phyloP scores from a whole-genome alignment of 345 rosid species.

The Psidium guajava region DNA sequence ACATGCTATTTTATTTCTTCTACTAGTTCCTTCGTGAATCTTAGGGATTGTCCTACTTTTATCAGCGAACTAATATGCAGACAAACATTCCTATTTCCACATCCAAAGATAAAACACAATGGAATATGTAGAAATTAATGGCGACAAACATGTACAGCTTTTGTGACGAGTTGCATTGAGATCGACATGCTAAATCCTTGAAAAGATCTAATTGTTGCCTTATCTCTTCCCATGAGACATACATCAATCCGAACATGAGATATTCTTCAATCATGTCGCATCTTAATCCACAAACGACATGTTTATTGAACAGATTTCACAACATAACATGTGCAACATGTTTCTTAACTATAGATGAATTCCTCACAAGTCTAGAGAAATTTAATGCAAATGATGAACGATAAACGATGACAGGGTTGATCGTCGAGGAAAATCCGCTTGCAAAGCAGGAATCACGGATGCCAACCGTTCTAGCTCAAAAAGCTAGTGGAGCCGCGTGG shows the following conservation, averaged over 20 bases:
- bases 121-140: background rate
- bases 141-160: background rate
- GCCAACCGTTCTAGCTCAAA: no score
- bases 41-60: background rate
- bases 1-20: no score
- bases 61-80: background rate
- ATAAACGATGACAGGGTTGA: background rate
- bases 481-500: no score
- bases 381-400: background rate
- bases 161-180: background rate
- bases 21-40: background rate
- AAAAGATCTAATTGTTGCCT: no score
- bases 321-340: background rate
- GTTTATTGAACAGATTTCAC: no score
- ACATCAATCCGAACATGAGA: background rate
- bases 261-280: fast-evolving
- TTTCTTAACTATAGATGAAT: background rate
- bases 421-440: background rate
- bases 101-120: background rate
- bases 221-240: background rate
- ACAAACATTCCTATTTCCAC: background rate
- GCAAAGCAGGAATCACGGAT: background rate
- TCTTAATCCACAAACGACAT: no score
- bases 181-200: background rate
- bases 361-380: background rate